phyloP scores from a whole-genome alignment of 1,284 basidiomycete species.

The Trichosporon sp. region DNA sequence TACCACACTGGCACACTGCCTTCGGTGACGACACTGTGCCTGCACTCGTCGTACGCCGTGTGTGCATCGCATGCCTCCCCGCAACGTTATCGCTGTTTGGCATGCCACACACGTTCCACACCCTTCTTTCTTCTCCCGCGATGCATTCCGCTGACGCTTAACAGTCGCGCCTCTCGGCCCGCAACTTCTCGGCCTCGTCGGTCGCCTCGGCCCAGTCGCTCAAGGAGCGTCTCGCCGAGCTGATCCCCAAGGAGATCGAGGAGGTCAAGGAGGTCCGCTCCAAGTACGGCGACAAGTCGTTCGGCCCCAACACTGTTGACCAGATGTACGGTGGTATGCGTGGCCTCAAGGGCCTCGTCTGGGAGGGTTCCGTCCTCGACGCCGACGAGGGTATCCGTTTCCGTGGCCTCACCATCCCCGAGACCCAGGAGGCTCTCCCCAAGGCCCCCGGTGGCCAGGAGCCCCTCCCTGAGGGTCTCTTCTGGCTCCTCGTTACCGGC shows the following conservation, averaged over 20 bases:
- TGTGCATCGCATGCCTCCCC: background rate
- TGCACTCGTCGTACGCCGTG: background rate
- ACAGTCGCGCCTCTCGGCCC: slow-evolving; percentile 39
- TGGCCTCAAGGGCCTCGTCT: slow-evolving; percentile 74
- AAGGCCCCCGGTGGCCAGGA: slow-evolving; percentile 86
- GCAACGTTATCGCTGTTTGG: background rate
- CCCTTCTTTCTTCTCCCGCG: no score
- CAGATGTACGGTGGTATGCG: slow-evolving; percentile 90
- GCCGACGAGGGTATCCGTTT: slow-evolving; percentile 96
- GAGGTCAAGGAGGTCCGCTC: slow-evolving; percentile 82
- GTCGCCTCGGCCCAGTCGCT: slow-evolving; percentile 71
- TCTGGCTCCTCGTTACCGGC: slow-evolving; percentile 93
- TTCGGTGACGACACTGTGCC: background rate
- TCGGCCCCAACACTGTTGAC: slow-evolving; percentile 86
- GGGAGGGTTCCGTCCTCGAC: slow-evolving; percentile 94
- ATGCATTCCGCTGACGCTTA: background rate
- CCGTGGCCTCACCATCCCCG: slow-evolving; percentile 88
- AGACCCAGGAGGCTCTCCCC: slow-evolving; percentile 81
- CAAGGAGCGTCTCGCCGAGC: slow-evolving; percentile 85
- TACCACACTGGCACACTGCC: no score
- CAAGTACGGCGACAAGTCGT: slow-evolving; percentile 83
- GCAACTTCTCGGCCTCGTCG: slow-evolving; percentile 61
- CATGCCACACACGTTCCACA: background rate
- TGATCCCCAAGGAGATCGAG: slow-evolving; percentile 86
- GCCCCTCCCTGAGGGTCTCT: slow-evolving; percentile 90